phyloP scores from a whole-genome alignment of 2,329 filamentous ascomycete species.

The Bipolaris sorokiniana region DNA sequence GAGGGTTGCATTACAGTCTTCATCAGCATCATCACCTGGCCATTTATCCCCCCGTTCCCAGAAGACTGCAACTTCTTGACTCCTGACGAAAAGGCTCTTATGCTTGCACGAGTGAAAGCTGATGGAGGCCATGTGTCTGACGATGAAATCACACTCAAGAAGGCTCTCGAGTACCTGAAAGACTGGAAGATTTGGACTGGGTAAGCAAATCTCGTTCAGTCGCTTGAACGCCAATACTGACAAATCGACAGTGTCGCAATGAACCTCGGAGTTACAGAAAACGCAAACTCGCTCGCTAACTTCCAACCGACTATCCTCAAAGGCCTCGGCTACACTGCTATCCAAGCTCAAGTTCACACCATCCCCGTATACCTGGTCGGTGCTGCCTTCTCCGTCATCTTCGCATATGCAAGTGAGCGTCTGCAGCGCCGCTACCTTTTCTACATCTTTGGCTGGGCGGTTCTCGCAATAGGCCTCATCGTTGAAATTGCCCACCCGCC shows the following conservation, averaged over 20 bases:
- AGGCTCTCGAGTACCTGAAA: constrained; percentile 50
- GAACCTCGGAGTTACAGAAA: constrained; percentile 40
- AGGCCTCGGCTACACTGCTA: constrained; percentile 44
- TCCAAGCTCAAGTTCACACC: constrained; percentile 43
- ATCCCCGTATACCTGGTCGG: constrained; percentile 45
- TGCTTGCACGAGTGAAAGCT: constrained; percentile 57
- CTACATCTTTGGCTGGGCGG: constrained; percentile 36
- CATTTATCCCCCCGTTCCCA: constrained; percentile 59
- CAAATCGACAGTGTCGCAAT: constrained; percentile 27
- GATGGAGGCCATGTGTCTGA: constrained; percentile 57
- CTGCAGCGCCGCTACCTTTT: constrained; percentile 39
- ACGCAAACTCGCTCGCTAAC: constrained; percentile 41
- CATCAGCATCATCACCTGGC: constrained; percentile 55
- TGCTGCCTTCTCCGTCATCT: constrained; percentile 36
- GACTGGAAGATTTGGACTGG: constrained; percentile 64
- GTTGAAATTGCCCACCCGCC: constrained; percentile 55
- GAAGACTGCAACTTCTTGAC: constrained; percentile 58
- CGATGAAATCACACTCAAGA: constrained; percentile 54
- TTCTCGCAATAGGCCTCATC: constrained; percentile 57
- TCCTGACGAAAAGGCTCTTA: constrained; percentile 58
- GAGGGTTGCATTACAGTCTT: constrained; percentile 62
- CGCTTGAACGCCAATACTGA: background rate
- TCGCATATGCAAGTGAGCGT: constrained; percentile 39
- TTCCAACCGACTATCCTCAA: constrained; percentile 48
- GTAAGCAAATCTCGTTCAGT: constrained; percentile 52